phyloP scores from a whole-genome alignment of 192 early-diverging fungal species.

The Glomus cerebriforme region DNA sequence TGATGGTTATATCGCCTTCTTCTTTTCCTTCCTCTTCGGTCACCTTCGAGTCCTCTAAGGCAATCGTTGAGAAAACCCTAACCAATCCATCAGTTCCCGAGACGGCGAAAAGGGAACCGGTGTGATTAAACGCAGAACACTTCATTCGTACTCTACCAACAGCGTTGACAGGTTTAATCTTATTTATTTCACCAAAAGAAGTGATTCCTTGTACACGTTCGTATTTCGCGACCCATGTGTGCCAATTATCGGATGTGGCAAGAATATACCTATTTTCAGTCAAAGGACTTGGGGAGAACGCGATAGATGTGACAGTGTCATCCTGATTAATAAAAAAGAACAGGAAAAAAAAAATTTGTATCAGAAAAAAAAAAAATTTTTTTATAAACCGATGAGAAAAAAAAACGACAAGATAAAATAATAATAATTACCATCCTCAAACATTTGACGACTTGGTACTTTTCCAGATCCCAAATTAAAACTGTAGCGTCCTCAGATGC shows the following conservation, averaged over 20 bases:
- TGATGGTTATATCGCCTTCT: constrained; percentile 32
- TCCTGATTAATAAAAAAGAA: neutral
- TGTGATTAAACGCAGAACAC: constrained; percentile 73
- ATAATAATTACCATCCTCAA: neutral
- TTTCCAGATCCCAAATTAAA: neutral
- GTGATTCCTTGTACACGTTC: neutral
- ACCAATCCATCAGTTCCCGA: constrained; percentile 77
- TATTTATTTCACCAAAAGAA: neutral
- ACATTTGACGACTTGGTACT: neutral
- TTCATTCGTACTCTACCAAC: constrained; percentile 26
- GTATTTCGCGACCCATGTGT: neutral
- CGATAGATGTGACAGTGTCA: neutral
- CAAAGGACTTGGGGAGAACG: neutral
- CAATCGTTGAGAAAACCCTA: constrained; percentile 74
- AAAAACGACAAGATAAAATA: neutral
- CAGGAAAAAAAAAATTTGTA: too few species aligned
- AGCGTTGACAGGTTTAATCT: neutral
- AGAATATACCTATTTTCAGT: neutral
- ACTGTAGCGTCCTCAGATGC: neutral
- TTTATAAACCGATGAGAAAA: neutral
- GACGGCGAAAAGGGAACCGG: constrained; percentile 78
- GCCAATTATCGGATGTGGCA: neutral
- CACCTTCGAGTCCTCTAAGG: constrained; percentile 39
- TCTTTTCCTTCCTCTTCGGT: constrained; percentile 31
- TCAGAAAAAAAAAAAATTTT: too few species aligned